phyloP scores from a whole-genome alignment of 257 asterid genomes.

The Petunia secreta region DNA sequence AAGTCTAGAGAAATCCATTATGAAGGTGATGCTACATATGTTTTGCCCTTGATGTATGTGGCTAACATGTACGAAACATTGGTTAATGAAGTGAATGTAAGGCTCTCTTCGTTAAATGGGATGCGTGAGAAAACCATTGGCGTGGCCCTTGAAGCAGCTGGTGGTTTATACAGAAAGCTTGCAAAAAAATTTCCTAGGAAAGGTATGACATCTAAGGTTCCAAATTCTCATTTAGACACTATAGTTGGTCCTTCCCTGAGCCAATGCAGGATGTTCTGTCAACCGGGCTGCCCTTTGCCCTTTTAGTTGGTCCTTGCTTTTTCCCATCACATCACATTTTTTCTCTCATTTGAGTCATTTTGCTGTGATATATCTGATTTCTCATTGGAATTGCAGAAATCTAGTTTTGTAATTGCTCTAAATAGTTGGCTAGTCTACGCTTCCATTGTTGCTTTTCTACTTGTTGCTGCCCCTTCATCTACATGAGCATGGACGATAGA shows the following conservation, averaged over 20 bases:
- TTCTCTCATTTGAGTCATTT: constrained; percentile 8
- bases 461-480: background rate
- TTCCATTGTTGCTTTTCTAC: background rate
- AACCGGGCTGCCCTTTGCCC: no score
- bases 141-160: constrained; percentile 99
- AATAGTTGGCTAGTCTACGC: background rate
- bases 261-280: no score
- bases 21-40: constrained; percentile 91
- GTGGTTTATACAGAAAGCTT: constrained; percentile 96
- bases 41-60: constrained; percentile 90
- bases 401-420: background rate
- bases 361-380: background rate
- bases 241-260: background rate
- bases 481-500: background rate
- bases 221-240: background rate
- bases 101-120: constrained; percentile 71
- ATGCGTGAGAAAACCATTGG: constrained; percentile 92
- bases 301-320: background rate
- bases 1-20: constrained; percentile 64
- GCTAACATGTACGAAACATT: constrained; percentile 93
- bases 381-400: background rate
- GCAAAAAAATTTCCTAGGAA: constrained; percentile 86
- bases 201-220: constrained; percentile 49
- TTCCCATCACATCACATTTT: background rate
- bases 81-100: constrained; percentile 82